Evolutionary conservation across 352 stramenopile species (phyloP), one percentile per base, ranked within the genome.

Genomic region (Salisapilia sapeloensis): DNA sequence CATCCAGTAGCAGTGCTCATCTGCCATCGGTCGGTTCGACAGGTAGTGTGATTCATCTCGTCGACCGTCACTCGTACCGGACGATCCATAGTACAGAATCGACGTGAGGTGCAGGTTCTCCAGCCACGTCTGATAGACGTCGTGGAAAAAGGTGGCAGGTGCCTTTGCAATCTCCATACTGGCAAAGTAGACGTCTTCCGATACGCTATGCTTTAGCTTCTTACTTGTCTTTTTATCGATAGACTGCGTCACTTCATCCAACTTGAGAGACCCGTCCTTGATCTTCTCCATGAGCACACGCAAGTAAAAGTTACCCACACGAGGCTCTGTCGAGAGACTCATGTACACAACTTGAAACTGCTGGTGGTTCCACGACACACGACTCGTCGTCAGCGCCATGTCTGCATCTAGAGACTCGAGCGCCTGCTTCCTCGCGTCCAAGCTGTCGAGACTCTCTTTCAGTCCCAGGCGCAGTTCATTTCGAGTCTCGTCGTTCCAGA

Each of bases 81-180:
- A 49, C 4, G 47, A 52, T 41, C 47, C 45, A 23, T 47, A 55
- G 10, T 64, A 40, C 14, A 40, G 50, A 19, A 59, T 41, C 27
- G 53, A 46, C 23, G 50, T 58, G 2, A 78, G 44, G 29, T 79
- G 55, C 13, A 81, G 42, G 39, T 81, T 54, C 24, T 89, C 67
- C 11, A 89, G 50, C 74, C 74, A 89, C 33, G 66, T 69, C 42
- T 86, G 64, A 35, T 84, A 89, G 1, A 85, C 62, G 9, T 77
- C 62, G 34, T 72, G 74, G 40, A 86, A 86, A 41, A 84, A 83
- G 12, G 40, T 50, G 2, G 42, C 33, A 13, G 70, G 74, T 7
- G 62, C 40, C 24, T 71, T 72, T 1, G 63, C 57, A 33, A 89
- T 83, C 33, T 62, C 66, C 14, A 65, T 55, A n/a, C 59, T 64